phyloP scores from a whole-genome alignment of 148 eudicot genomes.

The Nepenthes mirabilis region DNA sequence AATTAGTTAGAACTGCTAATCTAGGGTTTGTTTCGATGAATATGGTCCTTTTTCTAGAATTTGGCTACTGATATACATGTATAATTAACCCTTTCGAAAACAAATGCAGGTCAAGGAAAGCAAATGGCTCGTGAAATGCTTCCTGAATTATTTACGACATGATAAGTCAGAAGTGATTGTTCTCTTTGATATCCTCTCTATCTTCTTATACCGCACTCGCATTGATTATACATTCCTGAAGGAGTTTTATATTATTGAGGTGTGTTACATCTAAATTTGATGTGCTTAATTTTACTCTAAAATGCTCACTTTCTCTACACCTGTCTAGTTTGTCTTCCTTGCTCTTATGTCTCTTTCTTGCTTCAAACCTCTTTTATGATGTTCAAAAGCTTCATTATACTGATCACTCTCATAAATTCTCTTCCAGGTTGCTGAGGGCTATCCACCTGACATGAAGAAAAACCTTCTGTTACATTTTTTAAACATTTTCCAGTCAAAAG shows the following conservation, averaged over 20 bases:
- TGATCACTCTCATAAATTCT: neutral
- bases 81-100: neutral
- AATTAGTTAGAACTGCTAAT: no score
- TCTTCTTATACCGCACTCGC: slow-evolving; percentile 72
- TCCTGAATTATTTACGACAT: slow-evolving; percentile 87
- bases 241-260: slow-evolving; percentile 97
- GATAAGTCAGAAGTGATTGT: slow-evolving; percentile 86
- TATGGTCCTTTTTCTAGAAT: neutral
- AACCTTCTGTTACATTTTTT: slow-evolving; percentile 82
- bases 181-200: slow-evolving; percentile 84
- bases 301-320: neutral
- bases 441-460: slow-evolving; percentile 79
- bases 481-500: slow-evolving; percentile 76
- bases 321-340: neutral
- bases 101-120: slow-evolving; percentile 90
- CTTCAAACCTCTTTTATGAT: neutral
- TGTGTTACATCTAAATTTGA: slow-evolving; percentile 10
- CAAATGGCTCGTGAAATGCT: slow-evolving; percentile 99
- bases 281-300: neutral
- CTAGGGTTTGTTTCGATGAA: neutral
- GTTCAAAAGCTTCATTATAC: neutral
- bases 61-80: neutral
- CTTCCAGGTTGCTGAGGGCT: slow-evolving; percentile 89
- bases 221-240: slow-evolving; percentile 91
- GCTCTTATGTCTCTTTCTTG: neutral